These are phyloP conservation scores for Trametes sanguinea DNA, from an alignment of 768 basidiomycete species.

Conservation along the genomic window DNA sequence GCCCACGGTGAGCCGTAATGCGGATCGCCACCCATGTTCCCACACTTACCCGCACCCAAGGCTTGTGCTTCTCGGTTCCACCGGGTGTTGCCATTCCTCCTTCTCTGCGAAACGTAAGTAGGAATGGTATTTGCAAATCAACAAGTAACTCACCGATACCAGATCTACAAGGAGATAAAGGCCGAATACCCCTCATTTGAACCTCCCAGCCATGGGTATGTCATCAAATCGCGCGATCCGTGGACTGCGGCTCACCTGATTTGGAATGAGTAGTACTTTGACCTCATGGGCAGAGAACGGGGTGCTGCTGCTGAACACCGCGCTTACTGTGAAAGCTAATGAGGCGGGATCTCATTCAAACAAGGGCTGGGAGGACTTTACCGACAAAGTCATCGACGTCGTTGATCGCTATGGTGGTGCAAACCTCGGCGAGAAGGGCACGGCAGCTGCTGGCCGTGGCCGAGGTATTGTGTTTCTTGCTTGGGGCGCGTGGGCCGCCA, in stretches of 20 bases:
- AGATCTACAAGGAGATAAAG: slow-evolving; percentile 90
- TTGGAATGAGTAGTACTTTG: slow-evolving; percentile 60
- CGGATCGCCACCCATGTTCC: not conserved
- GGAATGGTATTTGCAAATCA: not conserved
- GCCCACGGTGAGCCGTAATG: slow-evolving; percentile 66
- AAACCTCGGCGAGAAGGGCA: slow-evolving; percentile 46
- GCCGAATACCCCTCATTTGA: slow-evolving; percentile 80
- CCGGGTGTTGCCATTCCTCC: slow-evolving; percentile 74
- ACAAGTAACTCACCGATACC: slow-evolving; percentile 21
- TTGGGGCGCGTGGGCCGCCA: slow-evolving; percentile 87
- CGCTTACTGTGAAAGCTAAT: slow-evolving; percentile 80
- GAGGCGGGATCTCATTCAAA: slow-evolving; percentile 79
- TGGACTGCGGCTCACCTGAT: slow-evolving; percentile 6
- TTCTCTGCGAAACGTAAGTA: slow-evolving; percentile 75
- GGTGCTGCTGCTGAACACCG: slow-evolving; percentile 91
- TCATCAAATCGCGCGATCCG: slow-evolving; percentile 40
- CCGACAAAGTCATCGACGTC: slow-evolving; percentile 75
- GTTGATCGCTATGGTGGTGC: slow-evolving; percentile 78
- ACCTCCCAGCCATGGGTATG: slow-evolving; percentile 83
- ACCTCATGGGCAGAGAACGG: slow-evolving; percentile 81
- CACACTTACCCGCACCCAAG: slow-evolving; percentile 44
- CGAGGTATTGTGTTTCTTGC: slow-evolving; percentile 85
- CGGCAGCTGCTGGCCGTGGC: slow-evolving; percentile 51
- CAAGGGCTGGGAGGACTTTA: slow-evolving; percentile 92
- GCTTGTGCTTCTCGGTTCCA: slow-evolving; percentile 86